Percentiles rank a stretch among this genome's conserved stretches.
Evolutionary conservation across 2,329 filamentous ascomycete genomes (phyloP).

Genomic region (Aaosphaeria arxii): DNA sequence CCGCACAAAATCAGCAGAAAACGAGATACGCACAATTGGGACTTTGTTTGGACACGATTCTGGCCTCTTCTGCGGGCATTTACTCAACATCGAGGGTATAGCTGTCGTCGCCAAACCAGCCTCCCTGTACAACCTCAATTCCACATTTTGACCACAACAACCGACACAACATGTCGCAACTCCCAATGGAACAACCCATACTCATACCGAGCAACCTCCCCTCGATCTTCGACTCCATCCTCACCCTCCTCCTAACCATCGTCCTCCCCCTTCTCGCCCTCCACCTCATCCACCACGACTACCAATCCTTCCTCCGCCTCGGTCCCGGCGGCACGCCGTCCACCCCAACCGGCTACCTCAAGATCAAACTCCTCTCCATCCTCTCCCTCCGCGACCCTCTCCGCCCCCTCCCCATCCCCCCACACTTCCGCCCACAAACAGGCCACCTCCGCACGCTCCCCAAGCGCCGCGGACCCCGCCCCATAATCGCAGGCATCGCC

Average conservation of each 20-base stretch:
- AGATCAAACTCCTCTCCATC: conserved; percentile 69
- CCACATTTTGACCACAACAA: no score
- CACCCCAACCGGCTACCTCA: conserved; percentile 69
- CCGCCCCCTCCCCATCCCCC: conserved; percentile 53
- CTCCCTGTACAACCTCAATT: no score
- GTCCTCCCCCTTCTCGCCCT: conserved; percentile 22
- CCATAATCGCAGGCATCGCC: conserved; percentile 70
- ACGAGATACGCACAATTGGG: no score
- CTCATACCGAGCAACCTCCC: no score
- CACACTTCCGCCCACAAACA: conserved; percentile 49
- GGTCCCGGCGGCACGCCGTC: conserved; percentile 78
- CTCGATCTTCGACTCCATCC: neutral
- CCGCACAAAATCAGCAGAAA: no score
- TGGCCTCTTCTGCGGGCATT: no score
- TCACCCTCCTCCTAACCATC: conserved; percentile 16
- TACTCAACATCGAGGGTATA: no score
- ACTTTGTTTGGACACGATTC: no score
- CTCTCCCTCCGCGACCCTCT: conserved; percentile 72
- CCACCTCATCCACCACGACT: conserved; percentile 63
- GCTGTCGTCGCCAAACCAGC: no score
- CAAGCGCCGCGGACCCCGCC: conserved; percentile 59
- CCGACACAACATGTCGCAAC: no score
- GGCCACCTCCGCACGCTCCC: conserved; percentile 54
- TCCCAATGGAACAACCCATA: no score
- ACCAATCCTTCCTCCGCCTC: conserved; percentile 70